Percentiles rank a stretch among this genome's conserved stretches.
Conservation (phyloP, 331 rosid species). For the Telfairia occidentalis region DNA sequence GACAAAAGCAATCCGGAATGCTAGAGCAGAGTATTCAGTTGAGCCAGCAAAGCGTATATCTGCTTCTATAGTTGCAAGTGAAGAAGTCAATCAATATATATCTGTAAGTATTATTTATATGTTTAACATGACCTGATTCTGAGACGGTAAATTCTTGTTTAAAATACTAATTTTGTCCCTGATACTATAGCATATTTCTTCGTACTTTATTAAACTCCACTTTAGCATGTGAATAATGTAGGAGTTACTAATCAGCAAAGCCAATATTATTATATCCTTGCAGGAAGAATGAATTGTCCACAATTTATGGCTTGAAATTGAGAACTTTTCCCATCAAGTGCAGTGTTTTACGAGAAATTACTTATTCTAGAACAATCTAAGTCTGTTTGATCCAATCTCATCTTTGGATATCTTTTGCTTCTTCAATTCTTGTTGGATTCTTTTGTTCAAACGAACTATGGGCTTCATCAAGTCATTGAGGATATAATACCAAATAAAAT, state of each 20-base stretch:
- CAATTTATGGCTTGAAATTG: not conserved
- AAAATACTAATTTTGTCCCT: not conserved
- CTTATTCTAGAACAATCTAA: not conserved
- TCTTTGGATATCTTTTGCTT: not conserved
- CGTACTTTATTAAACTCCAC: not conserved
- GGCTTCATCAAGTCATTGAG: not conserved
- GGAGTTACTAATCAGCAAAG: not conserved
- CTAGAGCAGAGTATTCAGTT: conserved; percentile 93
- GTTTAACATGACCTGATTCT: not conserved
- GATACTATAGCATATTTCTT: not conserved
- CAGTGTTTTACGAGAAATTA: not conserved
- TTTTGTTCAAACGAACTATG: not conserved
- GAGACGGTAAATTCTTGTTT: not conserved
- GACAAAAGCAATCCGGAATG: conserved; percentile 83
- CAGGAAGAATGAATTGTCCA: not conserved
- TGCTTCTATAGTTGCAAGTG: conserved; percentile 71
- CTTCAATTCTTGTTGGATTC: not conserved
- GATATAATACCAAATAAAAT: not conserved
- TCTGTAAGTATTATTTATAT: conserved; percentile 42
- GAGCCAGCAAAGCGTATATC: conserved; percentile 89
- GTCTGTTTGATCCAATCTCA: not conserved
- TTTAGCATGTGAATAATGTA: not conserved
- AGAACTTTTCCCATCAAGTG: not conserved
- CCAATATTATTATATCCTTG: not conserved
- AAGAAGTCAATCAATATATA: conserved; percentile 64